A percentile compares a stretch with the other conserved stretches of the same genome.
Evolutionary conservation across 768 basidiomycete genomes (phyloP).

Genomic region (Mrakia blollopis): DNA sequence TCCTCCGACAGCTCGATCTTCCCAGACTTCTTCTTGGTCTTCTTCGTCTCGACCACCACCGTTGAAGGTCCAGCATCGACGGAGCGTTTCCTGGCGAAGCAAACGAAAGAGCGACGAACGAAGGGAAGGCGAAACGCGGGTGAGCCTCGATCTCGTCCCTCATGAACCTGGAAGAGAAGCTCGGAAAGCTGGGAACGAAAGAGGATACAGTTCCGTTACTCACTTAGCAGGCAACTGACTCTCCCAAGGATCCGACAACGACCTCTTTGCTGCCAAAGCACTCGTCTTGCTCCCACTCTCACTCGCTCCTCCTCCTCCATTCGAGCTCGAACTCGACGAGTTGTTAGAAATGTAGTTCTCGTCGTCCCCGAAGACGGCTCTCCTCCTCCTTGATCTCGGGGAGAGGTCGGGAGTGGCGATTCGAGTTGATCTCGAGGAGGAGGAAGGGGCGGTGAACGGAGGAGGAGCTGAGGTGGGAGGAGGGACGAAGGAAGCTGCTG

Average conservation of each 20-base stretch:
- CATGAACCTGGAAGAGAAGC: too few relatives aligned
- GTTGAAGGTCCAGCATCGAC: not conserved
- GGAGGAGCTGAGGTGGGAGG: not conserved
- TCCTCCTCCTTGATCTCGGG: not conserved
- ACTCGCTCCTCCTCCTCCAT: not conserved
- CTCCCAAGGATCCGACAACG: not conserved
- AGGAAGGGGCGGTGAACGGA: not conserved
- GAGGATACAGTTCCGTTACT: not conserved
- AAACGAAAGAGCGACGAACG: not conserved
- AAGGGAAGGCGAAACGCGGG: too few relatives aligned
- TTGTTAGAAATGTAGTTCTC: not conserved
- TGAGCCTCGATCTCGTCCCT: too few relatives aligned
- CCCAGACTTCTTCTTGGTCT: constrained; percentile 19
- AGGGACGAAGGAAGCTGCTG: not conserved
- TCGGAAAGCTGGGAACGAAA: too few relatives aligned
- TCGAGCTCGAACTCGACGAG: not conserved
- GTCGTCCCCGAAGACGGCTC: not conserved
- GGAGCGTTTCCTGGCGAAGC: not conserved
- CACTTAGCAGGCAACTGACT: not conserved
- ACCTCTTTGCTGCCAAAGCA: not conserved
- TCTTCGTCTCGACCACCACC: constrained; percentile 2
- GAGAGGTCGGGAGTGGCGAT: constrained; percentile 10
- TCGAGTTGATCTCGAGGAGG: not conserved
- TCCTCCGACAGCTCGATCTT: constrained; percentile 48
- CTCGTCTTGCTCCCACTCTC: not conserved